Evolutionary conservation across 225 moss, liverwort and hornwort species (phyloP).

Genomic region (Ulota crispa): DNA sequence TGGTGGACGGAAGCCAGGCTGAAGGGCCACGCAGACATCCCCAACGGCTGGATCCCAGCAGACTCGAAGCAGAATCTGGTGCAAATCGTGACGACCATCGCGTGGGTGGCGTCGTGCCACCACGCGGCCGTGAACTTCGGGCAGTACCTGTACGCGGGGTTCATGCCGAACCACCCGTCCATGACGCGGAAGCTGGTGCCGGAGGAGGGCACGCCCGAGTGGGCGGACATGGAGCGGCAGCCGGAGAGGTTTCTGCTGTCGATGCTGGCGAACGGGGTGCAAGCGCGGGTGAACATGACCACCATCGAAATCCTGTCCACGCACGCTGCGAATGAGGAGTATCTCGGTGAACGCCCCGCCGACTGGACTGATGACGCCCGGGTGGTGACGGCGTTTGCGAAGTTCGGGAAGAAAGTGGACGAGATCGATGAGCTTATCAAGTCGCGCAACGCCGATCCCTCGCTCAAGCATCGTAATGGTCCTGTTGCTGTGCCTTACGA

Average conservation of each 20-base stretch:
- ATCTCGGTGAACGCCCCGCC: slow-evolving; percentile 23
- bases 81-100: slow-evolving; percentile 47
- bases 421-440: slow-evolving; percentile 35
- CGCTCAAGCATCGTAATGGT: slow-evolving; percentile 31
- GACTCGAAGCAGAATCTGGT: slow-evolving; percentile 32
- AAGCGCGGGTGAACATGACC: slow-evolving; percentile 30
- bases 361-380: slow-evolving; percentile 24
- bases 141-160: slow-evolving; percentile 55
- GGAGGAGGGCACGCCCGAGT: slow-evolving; percentile 32
- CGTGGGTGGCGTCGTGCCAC: slow-evolving; percentile 55
- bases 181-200: slow-evolving; percentile 49
- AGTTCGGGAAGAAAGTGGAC: slow-evolving; percentile 12
- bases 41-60: slow-evolving; percentile 41
- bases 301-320: slow-evolving; percentile 54
- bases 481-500: slow-evolving; percentile 19
- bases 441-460: slow-evolving; percentile 21
- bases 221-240: slow-evolving; percentile 23
- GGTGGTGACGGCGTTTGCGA: slow-evolving; percentile 22
- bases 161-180: slow-evolving; percentile 51
- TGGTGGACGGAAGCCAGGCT: slow-evolving; percentile 58
- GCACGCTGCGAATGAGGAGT: slow-evolving; percentile 58
- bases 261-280: slow-evolving; percentile 14
- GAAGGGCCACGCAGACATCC: slow-evolving; percentile 34
- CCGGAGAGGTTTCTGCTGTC: slow-evolving; percentile 45
- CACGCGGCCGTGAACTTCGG: slow-evolving; percentile 72